Evolutionary conservation across 2,329 filamentous ascomycete genomes (phyloP).

Genomic region (Sporothrix globosa): DNA sequence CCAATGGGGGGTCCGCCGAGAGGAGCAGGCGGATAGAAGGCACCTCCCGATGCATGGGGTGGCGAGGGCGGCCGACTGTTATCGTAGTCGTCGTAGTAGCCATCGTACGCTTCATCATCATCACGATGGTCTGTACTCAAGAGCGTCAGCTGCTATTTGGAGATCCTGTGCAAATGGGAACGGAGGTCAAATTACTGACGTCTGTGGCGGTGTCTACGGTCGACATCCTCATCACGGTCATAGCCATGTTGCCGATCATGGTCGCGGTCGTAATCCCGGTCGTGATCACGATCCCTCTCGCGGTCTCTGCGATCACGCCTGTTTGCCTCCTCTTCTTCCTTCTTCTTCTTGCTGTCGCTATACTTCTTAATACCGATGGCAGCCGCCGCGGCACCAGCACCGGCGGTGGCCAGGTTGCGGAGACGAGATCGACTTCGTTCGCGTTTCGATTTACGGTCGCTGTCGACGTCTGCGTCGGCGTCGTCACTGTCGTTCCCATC

Average conservation of each 20-base stretch:
- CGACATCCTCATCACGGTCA: slow-evolving; percentile 40
- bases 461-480: slow-evolving; percentile 35
- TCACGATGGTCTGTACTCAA: not conserved
- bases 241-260: slow-evolving; percentile 34
- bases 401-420: slow-evolving; percentile 59
- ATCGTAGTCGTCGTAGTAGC: slow-evolving; percentile 45
- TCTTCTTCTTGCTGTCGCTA: slow-evolving; percentile 53
- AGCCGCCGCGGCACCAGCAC: slow-evolving; percentile 60
- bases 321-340: slow-evolving; percentile 46
- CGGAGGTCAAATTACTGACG: not conserved
- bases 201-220: slow-evolving; percentile 20
- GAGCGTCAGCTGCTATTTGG: not conserved
- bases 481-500: slow-evolving; percentile 41
- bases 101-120: slow-evolving; percentile 38
- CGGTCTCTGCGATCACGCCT: slow-evolving; percentile 36
- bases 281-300: slow-evolving; percentile 37
- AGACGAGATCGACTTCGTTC: slow-evolving; percentile 57
- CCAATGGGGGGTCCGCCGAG: slow-evolving; percentile 29
- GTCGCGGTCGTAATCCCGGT: slow-evolving; percentile 41
- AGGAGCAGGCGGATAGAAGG: slow-evolving; percentile 49
- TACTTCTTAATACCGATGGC: slow-evolving; percentile 66
- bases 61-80: slow-evolving; percentile 48
- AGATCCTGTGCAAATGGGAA: not conserved
- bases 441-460: slow-evolving; percentile 21
- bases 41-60: slow-evolving; percentile 56